Evolutionary conservation across 768 basidiomycete genomes (phyloP).

Genomic region (Dentipellis fragilis): DNA sequence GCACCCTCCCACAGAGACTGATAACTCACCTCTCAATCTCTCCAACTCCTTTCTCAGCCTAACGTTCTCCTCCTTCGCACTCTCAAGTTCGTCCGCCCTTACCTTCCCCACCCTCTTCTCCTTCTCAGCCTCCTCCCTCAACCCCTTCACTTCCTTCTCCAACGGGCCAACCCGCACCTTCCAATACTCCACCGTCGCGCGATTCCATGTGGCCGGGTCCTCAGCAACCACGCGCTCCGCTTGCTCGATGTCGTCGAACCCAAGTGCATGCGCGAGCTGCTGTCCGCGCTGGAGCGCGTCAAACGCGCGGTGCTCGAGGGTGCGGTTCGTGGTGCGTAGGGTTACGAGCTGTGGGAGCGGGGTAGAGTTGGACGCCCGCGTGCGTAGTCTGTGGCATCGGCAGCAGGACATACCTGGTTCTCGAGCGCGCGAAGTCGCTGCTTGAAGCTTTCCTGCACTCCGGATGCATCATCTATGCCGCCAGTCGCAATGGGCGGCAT

Average conservation of each 20-base stretch:
- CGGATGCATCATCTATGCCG: too few species aligned
- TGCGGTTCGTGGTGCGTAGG: background rate
- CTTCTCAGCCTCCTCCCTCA: background rate
- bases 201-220: background rate
- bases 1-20: background rate
- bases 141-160: background rate
- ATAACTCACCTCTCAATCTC: background rate
- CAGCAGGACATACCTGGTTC: background rate
- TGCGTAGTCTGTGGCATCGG: background rate
- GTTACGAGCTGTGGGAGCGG: background rate
- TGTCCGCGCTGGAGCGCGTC: background rate
- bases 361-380: background rate
- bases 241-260: background rate
- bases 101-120: background rate
- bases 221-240: background rate
- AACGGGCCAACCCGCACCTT: background rate
- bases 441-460: background rate
- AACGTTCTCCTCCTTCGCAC: background rate
- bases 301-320: background rate
- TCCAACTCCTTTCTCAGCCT: background rate
- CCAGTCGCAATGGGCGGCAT: too few species aligned
- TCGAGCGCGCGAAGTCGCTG: background rate
- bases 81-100: background rate
- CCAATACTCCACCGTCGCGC: background rate
- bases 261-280: background rate